These are phyloP conservation scores for Aspergillus pseudonomiae DNA, from an alignment of 2,329 filamentous ascomycete genomes.

Conservation along the genomic window DNA sequence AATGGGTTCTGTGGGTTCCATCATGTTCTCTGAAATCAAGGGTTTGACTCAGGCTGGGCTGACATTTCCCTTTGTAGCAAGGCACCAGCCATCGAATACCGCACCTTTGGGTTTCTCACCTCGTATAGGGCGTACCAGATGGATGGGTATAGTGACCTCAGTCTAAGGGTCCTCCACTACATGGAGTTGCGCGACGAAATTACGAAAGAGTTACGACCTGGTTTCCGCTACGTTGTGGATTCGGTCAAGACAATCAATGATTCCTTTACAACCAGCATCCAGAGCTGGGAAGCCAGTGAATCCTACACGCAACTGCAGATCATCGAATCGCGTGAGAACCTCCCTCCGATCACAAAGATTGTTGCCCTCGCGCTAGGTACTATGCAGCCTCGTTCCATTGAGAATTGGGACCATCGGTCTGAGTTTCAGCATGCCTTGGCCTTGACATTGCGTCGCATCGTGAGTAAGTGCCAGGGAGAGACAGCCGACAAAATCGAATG, in stretches of 20 bases:
- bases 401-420: background rate
- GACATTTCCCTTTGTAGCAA: background rate
- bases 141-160: background rate
- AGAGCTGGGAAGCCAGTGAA: slow-evolving; percentile 1
- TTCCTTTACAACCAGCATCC: background rate
- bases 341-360: background rate
- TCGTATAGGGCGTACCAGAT: background rate
- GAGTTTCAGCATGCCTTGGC: slow-evolving; percentile 13
- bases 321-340: background rate
- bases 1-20: background rate
- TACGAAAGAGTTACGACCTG: background rate
- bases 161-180: background rate
- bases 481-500: slow-evolving; percentile 7
- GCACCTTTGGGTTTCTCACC: background rate
- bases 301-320: background rate
- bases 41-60: background rate
- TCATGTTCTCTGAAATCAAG: background rate
- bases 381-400: background rate
- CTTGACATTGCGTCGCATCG: slow-evolving; percentile 3
- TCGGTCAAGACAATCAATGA: background rate
- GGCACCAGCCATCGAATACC: background rate
- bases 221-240: background rate
- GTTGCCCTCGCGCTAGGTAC: slow-evolving; percentile 4
- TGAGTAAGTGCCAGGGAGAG: background rate
- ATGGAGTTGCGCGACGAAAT: background rate